Conservation (phyloP, 2,329 filamentous ascomycete species). For the Thelonectria olida region DNA sequence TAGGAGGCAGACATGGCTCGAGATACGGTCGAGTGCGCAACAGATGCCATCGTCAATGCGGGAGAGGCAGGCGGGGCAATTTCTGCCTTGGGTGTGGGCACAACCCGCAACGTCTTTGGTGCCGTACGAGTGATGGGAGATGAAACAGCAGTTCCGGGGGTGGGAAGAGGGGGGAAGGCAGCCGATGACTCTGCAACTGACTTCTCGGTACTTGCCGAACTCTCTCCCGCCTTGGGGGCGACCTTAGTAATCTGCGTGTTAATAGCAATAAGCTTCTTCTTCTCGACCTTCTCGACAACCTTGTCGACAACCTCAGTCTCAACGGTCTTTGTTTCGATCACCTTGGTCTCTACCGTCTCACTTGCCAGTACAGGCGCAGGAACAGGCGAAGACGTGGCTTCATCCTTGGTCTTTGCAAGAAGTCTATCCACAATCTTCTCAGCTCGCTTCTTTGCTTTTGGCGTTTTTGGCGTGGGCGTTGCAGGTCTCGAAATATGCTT, state of each 20-base stretch:
- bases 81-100: slow-evolving; percentile 73
- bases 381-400: slow-evolving; percentile 18
- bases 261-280: slow-evolving; percentile 50
- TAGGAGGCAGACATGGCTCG: slow-evolving; percentile 48
- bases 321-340: not conserved
- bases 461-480: slow-evolving; percentile 47
- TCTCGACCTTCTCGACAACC: not conserved
- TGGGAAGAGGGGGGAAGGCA: slow-evolving; percentile 61
- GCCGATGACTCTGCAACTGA: slow-evolving; percentile 43
- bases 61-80: slow-evolving; percentile 52
- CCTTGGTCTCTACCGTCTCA: not conserved
- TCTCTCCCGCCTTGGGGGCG: slow-evolving; percentile 43
- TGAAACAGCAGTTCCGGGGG: slow-evolving; percentile 55
- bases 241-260: slow-evolving; percentile 60
- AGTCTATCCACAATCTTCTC: slow-evolving; percentile 43
- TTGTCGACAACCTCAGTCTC: slow-evolving; percentile 6
- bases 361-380: not conserved
- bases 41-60: slow-evolving; percentile 42
- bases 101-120: slow-evolving; percentile 74
- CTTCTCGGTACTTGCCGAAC: slow-evolving; percentile 43
- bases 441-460: slow-evolving; percentile 43
- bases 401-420: slow-evolving; percentile 33
- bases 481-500: slow-evolving; percentile 46
- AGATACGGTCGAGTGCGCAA: slow-evolving; percentile 40
- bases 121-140: slow-evolving; percentile 61